phyloP scores from a whole-genome alignment of 768 basidiomycete genomes.

The Rhodotorula diobovata region DNA sequence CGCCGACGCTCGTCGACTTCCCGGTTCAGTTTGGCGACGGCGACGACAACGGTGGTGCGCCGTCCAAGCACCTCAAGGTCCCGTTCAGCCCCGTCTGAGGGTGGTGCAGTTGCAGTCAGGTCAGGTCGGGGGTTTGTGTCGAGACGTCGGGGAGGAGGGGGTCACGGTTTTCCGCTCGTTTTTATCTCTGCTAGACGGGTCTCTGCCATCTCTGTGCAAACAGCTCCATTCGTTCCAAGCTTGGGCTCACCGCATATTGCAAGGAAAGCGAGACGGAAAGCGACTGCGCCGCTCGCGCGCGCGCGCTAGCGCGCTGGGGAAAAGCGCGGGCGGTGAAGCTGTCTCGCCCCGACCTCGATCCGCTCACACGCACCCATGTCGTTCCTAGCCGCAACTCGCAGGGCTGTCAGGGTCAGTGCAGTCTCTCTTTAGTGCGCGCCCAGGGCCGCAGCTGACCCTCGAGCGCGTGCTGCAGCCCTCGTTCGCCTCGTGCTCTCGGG shows the following conservation, averaged over 20 bases:
- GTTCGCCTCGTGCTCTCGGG: slow-evolving; percentile 21
- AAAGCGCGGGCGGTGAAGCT: background rate
- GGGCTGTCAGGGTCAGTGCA: slow-evolving; percentile 14
- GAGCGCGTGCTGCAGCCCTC: slow-evolving; percentile 11
- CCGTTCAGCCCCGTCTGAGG: background rate
- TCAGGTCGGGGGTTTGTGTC: too few relatives aligned
- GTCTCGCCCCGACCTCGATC: background rate
- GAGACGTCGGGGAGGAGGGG: too few relatives aligned
- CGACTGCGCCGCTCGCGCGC: too few relatives aligned
- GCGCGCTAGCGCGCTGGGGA: too few relatives aligned
- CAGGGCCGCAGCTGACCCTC: background rate
- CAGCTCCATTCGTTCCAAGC: too few relatives aligned
- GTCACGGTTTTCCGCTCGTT: too few relatives aligned
- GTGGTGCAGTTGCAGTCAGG: too few relatives aligned
- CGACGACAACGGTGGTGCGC: background rate
- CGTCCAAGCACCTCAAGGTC: background rate
- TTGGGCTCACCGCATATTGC: too few relatives aligned
- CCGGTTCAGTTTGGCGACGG: background rate
- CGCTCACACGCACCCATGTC: slow-evolving; percentile 15
- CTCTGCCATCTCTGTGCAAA: background rate
- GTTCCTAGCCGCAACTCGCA: slow-evolving; percentile 26
- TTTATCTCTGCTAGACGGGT: too few relatives aligned
- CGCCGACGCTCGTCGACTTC: background rate
- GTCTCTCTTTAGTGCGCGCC: background rate
- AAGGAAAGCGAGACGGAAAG: background rate